phyloP scores from a whole-genome alignment of 1,284 basidiomycete species.

The Trichosporon ovoides region DNA sequence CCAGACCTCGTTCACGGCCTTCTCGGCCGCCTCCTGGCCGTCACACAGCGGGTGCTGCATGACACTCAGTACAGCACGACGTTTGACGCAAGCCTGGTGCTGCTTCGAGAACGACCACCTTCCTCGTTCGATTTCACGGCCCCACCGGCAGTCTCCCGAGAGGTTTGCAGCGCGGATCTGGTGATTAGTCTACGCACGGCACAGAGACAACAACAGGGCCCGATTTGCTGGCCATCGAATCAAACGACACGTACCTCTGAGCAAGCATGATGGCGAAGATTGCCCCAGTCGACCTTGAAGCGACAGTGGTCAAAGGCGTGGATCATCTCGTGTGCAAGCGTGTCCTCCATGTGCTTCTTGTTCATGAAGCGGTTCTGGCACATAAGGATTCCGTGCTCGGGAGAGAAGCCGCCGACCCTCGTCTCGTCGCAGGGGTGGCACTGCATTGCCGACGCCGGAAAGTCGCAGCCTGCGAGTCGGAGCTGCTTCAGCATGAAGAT shows the following conservation, averaged over 20 bases:
- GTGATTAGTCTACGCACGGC: background rate
- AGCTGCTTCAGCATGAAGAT: conserved; percentile 86
- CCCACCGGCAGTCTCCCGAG: conserved; percentile 84
- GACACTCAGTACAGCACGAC: conserved; percentile 79
- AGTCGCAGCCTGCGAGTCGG: conserved; percentile 60
- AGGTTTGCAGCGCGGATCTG: conserved; percentile 92
- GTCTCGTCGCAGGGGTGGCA: conserved; percentile 73
- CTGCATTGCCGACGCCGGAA: conserved; percentile 63
- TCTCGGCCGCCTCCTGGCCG: conserved; percentile 68
- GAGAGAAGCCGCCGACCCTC: conserved; percentile 75
- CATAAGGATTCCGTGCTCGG: conserved; percentile 69
- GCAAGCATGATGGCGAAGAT: conserved; percentile 90
- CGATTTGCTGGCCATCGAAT: no score
- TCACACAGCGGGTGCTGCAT: conserved; percentile 74
- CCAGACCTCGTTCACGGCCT: conserved; percentile 92
- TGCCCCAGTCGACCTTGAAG: conserved; percentile 87
- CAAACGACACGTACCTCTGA: conserved; percentile 85
- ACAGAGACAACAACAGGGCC: no score
- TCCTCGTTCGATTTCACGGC: conserved; percentile 66
- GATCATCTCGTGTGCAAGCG: conserved; percentile 87
- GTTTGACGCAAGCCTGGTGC: conserved; percentile 86
- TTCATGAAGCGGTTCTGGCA: conserved; percentile 77
- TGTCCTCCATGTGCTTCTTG: conserved; percentile 86
- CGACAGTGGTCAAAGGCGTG: conserved; percentile 93
- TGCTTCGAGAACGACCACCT: conserved; percentile 82